Conservation (phyloP, 345 rosid species). For the Erysimum cheiranthoides region DNA sequence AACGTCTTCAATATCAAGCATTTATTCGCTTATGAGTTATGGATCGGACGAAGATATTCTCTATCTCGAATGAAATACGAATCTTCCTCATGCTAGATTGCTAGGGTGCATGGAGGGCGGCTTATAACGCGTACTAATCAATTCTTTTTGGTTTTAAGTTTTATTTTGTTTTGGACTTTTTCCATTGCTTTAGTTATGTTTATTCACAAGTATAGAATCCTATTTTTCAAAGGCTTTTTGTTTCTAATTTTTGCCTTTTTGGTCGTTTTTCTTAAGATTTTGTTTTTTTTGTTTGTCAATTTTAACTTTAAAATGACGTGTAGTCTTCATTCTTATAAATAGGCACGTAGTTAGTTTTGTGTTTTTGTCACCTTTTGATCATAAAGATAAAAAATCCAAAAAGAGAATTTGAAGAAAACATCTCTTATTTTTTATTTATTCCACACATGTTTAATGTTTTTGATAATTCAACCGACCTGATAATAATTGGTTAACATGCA, state of each 20-base stretch:
- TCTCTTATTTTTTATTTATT: too few relatives aligned
- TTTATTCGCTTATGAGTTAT: too few relatives aligned
- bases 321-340: background rate
- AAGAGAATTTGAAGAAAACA: background rate
- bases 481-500: too few relatives aligned
- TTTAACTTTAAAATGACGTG: background rate
- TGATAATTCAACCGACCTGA: too few relatives aligned
- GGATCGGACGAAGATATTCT: background rate
- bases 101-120: too few relatives aligned
- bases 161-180: background rate
- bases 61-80: background rate
- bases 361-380: background rate
- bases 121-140: background rate
- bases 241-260: background rate
- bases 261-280: background rate
- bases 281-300: too few relatives aligned
- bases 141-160: background rate
- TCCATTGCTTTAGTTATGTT: background rate
- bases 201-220: background rate
- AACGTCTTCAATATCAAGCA: background rate
- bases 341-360: background rate
- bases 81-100: background rate
- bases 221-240: background rate
- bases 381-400: too few relatives aligned
- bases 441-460: too few relatives aligned